These are phyloP conservation scores for Vitis hybrid DNA, from an alignment of 177 flowering plant species.

Conservation along the genomic window DNA sequence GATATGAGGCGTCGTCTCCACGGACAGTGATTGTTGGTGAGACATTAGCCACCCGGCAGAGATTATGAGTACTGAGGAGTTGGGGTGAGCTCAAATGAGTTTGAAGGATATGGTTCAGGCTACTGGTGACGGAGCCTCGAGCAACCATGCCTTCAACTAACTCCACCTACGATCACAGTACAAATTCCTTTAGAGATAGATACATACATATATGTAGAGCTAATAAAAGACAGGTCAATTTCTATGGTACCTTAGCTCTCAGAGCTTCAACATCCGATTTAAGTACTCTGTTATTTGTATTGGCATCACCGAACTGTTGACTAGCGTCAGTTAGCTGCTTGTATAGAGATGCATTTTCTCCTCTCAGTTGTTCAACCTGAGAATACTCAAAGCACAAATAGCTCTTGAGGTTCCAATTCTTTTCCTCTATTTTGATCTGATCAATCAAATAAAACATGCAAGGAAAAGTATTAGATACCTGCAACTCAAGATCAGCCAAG, in stretches of 20 bases:
- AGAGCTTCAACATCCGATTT: conserved; percentile 79
- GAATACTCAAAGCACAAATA: neutral
- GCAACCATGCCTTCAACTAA: conserved; percentile 73
- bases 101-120: conserved; percentile 64
- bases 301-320: conserved; percentile 62
- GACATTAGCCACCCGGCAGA: conserved; percentile 26
- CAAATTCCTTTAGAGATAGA: neutral
- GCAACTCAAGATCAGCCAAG: conserved; percentile 66
- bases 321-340: conserved; percentile 58
- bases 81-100: conserved; percentile 42
- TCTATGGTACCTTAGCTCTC: conserved; percentile 65
- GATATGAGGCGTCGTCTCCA: conserved; percentile 35
- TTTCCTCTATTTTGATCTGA: no score
- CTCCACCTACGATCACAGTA: conserved; percentile 47
- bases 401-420: no score
- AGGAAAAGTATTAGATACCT: conserved; percentile 35
- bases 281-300: conserved; percentile 62
- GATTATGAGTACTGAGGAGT: conserved; percentile 17
- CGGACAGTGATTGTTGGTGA: conserved; percentile 39
- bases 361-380: conserved; percentile 67
- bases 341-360: conserved; percentile 53
- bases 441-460: neutral
- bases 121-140: conserved; percentile 56
- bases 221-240: no score
- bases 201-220: no score